Conservation (phyloP, 805 yeast genomes). For the Metschnikowia borealis region DNA sequence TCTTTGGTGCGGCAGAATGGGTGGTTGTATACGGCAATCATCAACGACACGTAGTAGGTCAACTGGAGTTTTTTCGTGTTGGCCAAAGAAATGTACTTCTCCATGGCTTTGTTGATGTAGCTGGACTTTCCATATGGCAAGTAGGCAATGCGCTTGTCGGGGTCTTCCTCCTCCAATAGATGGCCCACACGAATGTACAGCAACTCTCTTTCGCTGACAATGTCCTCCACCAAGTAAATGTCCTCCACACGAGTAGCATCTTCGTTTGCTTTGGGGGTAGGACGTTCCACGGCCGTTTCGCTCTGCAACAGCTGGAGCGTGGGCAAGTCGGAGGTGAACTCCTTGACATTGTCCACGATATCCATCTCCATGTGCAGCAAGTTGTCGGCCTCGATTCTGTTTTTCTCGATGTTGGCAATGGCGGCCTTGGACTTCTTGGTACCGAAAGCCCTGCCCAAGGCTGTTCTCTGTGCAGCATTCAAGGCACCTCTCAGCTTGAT, state of each 20-base stretch:
- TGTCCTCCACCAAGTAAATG: slow-evolving; percentile 67
- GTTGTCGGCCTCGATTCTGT: slow-evolving; percentile 80
- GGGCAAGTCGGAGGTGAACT: slow-evolving; percentile 70
- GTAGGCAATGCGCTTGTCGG: slow-evolving; percentile 47
- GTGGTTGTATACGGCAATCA: slow-evolving; percentile 75
- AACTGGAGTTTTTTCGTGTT: slow-evolving; percentile 60
- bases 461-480: slow-evolving; percentile 63
- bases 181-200: slow-evolving; percentile 58
- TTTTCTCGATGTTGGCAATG: slow-evolving; percentile 72
- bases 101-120: slow-evolving; percentile 48
- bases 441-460: slow-evolving; percentile 94
- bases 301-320: slow-evolving; percentile 58
- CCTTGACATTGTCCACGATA: slow-evolving; percentile 74
- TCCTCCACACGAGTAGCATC: slow-evolving; percentile 83
- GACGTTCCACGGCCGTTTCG: slow-evolving; percentile 62
- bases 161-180: slow-evolving; percentile 49
- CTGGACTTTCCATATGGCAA: slow-evolving; percentile 62
- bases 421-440: slow-evolving; percentile 95
- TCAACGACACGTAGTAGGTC: slow-evolving; percentile 73
- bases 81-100: slow-evolving; percentile 33
- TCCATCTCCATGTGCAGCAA: slow-evolving; percentile 71
- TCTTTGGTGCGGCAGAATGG: slow-evolving; percentile 60
- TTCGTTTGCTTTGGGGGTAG: slow-evolving; percentile 72
- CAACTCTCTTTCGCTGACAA: slow-evolving; percentile 68
- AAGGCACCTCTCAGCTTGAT: slow-evolving; percentile 53